These are phyloP conservation scores for Aspergillus udagawae DNA, from an alignment of 2,329 filamentous ascomycete genomes.

Conservation along the genomic window DNA sequence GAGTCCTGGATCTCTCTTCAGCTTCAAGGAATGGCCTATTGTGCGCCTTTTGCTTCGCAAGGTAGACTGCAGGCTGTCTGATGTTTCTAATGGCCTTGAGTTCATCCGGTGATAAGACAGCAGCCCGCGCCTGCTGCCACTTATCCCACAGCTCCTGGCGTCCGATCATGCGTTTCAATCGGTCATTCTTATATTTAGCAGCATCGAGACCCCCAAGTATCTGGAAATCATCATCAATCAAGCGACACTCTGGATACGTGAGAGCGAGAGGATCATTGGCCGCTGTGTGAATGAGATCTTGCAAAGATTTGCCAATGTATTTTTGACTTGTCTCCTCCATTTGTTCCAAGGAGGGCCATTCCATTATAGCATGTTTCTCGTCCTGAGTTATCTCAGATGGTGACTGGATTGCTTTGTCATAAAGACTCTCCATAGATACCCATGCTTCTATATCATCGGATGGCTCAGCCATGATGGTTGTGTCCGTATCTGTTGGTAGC, in stretches of 20 bases:
- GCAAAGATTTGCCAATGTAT: conserved; percentile 2
- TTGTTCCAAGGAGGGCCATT: conserved; percentile 9
- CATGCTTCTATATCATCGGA: not conserved
- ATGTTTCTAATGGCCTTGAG: not conserved
- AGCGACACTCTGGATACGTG: conserved; percentile 4
- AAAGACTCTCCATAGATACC: conserved; percentile 4
- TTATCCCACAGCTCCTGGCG: not conserved
- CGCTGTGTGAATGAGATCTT: conserved; percentile 5
- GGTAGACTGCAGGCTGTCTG: not conserved
- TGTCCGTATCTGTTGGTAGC: no score
- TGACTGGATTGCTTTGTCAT: conserved; percentile 10
- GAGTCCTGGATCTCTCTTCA: not conserved
- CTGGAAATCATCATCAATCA: conserved; percentile 5
- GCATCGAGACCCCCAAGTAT: not conserved
- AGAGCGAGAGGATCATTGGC: conserved; percentile 4
- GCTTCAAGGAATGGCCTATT: not conserved
- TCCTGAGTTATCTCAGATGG: conserved; percentile 6
- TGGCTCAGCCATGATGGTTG: no score
- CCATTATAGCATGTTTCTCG: conserved; percentile 8
- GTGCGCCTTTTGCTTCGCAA: not conserved
- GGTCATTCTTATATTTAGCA: not conserved
- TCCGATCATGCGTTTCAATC: not conserved
- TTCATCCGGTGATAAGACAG: not conserved
- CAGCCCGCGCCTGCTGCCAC: not conserved
- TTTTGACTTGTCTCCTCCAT: conserved; percentile 7